Evolutionary conservation across 1,284 basidiomycete genomes (phyloP).

Genomic region (Ustanciosporium gigantosporum): DNA sequence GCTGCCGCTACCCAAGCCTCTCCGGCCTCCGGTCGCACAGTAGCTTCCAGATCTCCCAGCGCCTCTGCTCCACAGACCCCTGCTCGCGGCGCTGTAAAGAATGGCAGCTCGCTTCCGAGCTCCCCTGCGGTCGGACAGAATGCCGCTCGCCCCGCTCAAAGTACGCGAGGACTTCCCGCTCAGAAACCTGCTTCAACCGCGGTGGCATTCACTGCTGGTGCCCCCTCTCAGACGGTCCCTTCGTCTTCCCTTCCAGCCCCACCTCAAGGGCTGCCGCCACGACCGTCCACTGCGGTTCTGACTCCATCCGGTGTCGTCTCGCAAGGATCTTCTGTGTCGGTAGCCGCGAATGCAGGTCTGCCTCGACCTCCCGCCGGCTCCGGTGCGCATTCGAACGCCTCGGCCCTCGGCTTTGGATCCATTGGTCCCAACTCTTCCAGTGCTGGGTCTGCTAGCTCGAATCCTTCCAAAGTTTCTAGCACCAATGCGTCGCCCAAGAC

Average conservation of each 20-base stretch:
- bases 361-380: slow-evolving; percentile 39
- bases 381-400: slow-evolving; percentile 1
- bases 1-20: slow-evolving; percentile 9
- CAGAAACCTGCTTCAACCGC: slow-evolving; percentile 5
- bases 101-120: slow-evolving; percentile 20
- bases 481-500: slow-evolving; percentile 26
- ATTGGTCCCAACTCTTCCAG: slow-evolving; percentile 16
- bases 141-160: not conserved
- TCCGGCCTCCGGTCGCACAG: slow-evolving; percentile 11
- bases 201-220: slow-evolving; percentile 1
- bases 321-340: slow-evolving; percentile 29
- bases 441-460: slow-evolving; percentile 5
- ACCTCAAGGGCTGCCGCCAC: slow-evolving; percentile 47
- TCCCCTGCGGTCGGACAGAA: slow-evolving; percentile 9
- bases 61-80: slow-evolving; percentile 12
- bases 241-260: slow-evolving; percentile 43
- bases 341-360: slow-evolving; percentile 36
- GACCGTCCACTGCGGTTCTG: slow-evolving; percentile 38
- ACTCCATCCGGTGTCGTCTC: slow-evolving; percentile 22
- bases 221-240: slow-evolving; percentile 1
- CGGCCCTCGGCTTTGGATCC: slow-evolving; percentile 34
- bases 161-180: not conserved
- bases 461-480: slow-evolving; percentile 9
- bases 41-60: slow-evolving; percentile 7
- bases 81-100: slow-evolving; percentile 17